Evolutionary conservation across 345 rosid genomes (phyloP).

Genomic region (Zanthoxylum bungeanum): DNA sequence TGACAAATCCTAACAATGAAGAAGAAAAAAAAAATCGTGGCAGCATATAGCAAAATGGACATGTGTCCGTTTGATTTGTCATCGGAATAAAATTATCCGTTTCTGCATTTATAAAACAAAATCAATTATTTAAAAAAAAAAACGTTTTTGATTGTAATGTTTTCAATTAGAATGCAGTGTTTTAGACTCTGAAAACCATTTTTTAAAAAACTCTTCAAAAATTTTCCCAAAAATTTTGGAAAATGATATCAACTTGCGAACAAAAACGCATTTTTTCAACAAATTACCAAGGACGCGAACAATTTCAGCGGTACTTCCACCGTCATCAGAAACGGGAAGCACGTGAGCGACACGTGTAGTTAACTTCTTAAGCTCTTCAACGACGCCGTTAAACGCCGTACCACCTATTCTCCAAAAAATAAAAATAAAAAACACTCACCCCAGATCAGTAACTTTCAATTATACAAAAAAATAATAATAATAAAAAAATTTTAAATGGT

Average conservation of each 20-base stretch:
- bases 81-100: background rate
- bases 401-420: no score
- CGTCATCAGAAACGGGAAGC: slow-evolving; percentile 95
- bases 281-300: slow-evolving; percentile 86
- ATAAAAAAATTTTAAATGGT: no score
- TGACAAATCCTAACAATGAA: background rate
- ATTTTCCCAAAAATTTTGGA: background rate
- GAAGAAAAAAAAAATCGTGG: background rate
- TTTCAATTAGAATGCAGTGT: background rate
- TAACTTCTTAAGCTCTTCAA: slow-evolving; percentile 78
- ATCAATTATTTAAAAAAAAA: no score
- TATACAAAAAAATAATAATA: no score
- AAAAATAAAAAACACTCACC: background rate
- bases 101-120: background rate
- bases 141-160: no score
- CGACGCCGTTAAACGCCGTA: slow-evolving; percentile 92
- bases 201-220: no score
- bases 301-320: slow-evolving; percentile 98
- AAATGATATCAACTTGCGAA: background rate
- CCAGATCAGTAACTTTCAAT: background rate
- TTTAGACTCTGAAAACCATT: background rate
- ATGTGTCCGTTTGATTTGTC: background rate
- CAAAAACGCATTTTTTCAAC: background rate
- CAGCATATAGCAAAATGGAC: background rate
- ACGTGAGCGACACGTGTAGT: slow-evolving; percentile 89